Base-by-base conservation (phyloP, 129 eudicot species). In the Lactuca saligna region DNA sequence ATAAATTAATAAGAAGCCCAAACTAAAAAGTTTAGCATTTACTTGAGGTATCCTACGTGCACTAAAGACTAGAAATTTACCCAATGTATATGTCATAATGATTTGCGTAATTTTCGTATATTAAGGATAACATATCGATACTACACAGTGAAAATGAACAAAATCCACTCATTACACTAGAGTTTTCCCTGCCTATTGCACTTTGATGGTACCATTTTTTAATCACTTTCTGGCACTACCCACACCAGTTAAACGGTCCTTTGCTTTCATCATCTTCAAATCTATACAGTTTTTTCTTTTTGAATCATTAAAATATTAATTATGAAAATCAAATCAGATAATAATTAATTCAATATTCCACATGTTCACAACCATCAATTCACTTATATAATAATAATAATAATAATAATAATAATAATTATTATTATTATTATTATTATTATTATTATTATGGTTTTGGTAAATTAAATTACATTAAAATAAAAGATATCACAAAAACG, bases 181-280 rank as follows among this genome's bases (percentile, higher is more conserved):
- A 63, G 33, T 54, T 73, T 31, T 64, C 48, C 35, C 55, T 46
- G 15, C 51, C n/a, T 46, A 12, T 46, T 46, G 3, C 51, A 46
- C 51, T 63, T 73, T 25, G 34, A 72, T 17, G 54, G 62, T 51
- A 62, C 78, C 14, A 63, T 63, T 72, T 72, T 61, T 37, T 46
- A 50, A 63, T 72, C 62, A 51, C 17, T 25, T 54, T 73, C 64
- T 73, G 64, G 62, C 71, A 63, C 57, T 38, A 53, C 49, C 37
- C 25, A 63, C 71, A 39, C 78, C 71, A 38, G 56, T 39, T 39
- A 73, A 14, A 56, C 7, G 42, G 64, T 54, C 20, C 57, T 63
- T 63, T 73, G 56, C 78, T 73, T 29, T 63, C 71, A 63, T 72
- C 70, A 53, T 72, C 32, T 62, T 72, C 44, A 33, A 14, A 53